Conservation (phyloP, 176 grass and related monocot genomes). For the Chloris gayana region DNA sequence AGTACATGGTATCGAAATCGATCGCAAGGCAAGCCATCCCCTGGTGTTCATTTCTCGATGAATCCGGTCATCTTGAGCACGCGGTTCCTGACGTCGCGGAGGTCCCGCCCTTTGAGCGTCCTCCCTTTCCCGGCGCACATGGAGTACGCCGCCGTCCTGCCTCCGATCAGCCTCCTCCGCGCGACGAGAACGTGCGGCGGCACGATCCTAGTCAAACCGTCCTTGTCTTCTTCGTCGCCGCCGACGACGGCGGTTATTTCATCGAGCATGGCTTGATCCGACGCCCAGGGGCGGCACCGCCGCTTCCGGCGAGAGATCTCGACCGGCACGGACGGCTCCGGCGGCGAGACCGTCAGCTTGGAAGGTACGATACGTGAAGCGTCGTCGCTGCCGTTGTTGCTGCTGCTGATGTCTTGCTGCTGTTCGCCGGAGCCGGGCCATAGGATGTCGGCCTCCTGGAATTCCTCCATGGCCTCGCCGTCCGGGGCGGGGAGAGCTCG, state of each 20-base stretch:
- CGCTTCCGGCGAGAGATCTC: constrained; percentile 44
- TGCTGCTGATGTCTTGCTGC: not conserved
- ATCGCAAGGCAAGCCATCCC: not conserved
- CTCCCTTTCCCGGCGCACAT: constrained; percentile 75
- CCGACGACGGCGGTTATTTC: not conserved
- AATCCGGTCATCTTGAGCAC: constrained; percentile 77
- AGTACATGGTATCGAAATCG: not conserved
- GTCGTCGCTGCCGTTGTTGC: not conserved
- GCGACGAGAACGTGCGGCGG: constrained; percentile 56
- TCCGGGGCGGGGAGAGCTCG: constrained; percentile 26
- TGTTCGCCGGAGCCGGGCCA: constrained; percentile 34
- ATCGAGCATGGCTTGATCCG: not conserved
- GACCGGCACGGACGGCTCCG: constrained; percentile 23
- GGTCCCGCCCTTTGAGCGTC: constrained; percentile 87
- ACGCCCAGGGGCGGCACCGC: constrained; percentile 49
- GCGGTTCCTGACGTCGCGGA: constrained; percentile 55
- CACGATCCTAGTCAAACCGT: not conserved
- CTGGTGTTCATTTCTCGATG: constrained; percentile 61
- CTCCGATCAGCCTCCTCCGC: constrained; percentile 1
- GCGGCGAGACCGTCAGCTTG: not conserved
- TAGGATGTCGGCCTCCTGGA: constrained; percentile 62
- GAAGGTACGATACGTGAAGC: not conserved
- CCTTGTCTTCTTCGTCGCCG: not conserved
- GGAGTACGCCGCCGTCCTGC: constrained; percentile 53
- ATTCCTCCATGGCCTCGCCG: constrained; percentile 64